Evolutionary conservation across 106 monocot species (phyloP).

Genomic region (Dioscorea alata): DNA sequence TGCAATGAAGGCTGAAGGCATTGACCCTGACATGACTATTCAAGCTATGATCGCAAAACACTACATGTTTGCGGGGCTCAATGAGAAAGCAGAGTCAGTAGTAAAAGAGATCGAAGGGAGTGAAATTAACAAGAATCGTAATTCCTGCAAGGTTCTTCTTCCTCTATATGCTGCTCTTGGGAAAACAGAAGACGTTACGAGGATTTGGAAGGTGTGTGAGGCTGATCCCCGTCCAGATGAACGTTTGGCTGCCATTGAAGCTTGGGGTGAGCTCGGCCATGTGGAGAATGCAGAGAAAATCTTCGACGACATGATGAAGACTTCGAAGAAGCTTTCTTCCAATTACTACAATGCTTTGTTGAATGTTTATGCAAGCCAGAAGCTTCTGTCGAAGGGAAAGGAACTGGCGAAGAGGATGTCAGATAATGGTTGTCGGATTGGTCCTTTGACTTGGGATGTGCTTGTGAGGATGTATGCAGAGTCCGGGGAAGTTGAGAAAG

Average conservation of each 20-base stretch:
- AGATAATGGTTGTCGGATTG: constrained; percentile 30
- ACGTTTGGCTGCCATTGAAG: constrained; percentile 55
- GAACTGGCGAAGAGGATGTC: constrained; percentile 60
- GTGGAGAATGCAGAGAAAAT: constrained; percentile 54
- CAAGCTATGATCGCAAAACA: constrained; percentile 35
- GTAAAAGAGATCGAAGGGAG: constrained; percentile 71
- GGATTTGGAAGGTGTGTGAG: constrained; percentile 63
- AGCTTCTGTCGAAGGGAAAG: constrained; percentile 64
- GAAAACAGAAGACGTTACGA: constrained; percentile 49
- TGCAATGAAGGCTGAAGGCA: constrained; percentile 60
- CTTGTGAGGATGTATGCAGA: constrained; percentile 57
- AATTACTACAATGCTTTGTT: constrained; percentile 51
- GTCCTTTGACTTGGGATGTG: constrained; percentile 67
- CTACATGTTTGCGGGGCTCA: constrained; percentile 52
- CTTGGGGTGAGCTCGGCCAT: constrained; percentile 60
- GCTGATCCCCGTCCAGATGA: constrained; percentile 35
- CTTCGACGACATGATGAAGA: constrained; percentile 47
- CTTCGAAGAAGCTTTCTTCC: constrained; percentile 38
- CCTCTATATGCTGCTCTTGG: constrained; percentile 56
- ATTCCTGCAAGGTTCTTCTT: constrained; percentile 42
- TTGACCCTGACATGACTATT: constrained; percentile 34
- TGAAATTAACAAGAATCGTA: constrained; percentile 39
- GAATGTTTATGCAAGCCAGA: constrained; percentile 63
- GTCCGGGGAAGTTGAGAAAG: constrained; percentile 63
- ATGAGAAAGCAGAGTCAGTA: constrained; percentile 47